phyloP scores from a whole-genome alignment of 2,329 filamentous ascomycete species.

The Talaromyces funiculosus region DNA sequence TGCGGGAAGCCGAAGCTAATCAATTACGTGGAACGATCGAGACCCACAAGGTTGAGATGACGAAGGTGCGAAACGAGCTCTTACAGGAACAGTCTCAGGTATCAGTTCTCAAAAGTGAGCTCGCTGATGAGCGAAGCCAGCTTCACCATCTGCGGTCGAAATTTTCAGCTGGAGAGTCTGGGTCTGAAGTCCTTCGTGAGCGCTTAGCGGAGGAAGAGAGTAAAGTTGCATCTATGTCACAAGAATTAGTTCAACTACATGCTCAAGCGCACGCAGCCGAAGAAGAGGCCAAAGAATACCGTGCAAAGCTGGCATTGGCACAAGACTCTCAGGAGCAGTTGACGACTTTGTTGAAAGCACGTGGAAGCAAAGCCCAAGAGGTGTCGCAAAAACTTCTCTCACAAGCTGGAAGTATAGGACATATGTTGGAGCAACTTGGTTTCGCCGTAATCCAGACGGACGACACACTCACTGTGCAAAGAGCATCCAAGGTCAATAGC shows the following conservation, averaged over 20 bases:
- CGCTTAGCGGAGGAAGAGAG: slow-evolving; percentile 70
- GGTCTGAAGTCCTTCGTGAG: slow-evolving; percentile 71
- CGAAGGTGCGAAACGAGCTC: slow-evolving; percentile 52
- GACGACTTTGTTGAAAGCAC: slow-evolving; percentile 58
- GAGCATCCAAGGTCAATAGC: slow-evolving; percentile 53
- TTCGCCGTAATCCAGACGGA: slow-evolving; percentile 73
- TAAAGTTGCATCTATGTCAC: slow-evolving; percentile 60
- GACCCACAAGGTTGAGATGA: slow-evolving; percentile 47
- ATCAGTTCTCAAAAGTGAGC: slow-evolving; percentile 44
- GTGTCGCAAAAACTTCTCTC: slow-evolving; percentile 76
- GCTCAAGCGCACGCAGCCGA: slow-evolving; percentile 71
- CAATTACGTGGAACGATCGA: slow-evolving; percentile 50
- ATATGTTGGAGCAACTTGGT: slow-evolving; percentile 79
- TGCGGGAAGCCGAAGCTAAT: slow-evolving; percentile 55
- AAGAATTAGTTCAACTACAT: slow-evolving; percentile 68
- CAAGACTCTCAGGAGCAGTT: slow-evolving; percentile 29
- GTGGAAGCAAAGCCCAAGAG: slow-evolving; percentile 70
- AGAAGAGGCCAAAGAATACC: slow-evolving; percentile 64
- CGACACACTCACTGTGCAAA: slow-evolving; percentile 68
- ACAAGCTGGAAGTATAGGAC: slow-evolving; percentile 76
- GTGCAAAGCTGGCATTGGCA: slow-evolving; percentile 49
- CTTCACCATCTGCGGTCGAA: slow-evolving; percentile 63
- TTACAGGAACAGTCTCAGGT: slow-evolving; percentile 45
- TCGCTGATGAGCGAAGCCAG: slow-evolving; percentile 64
- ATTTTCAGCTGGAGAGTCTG: slow-evolving; percentile 76